A percentile compares a stretch with the other conserved stretches of the same genome.
Evolutionary conservation across 1,139 yeast genomes (phyloP).

Genomic region (Nematodospora anomalae): DNA sequence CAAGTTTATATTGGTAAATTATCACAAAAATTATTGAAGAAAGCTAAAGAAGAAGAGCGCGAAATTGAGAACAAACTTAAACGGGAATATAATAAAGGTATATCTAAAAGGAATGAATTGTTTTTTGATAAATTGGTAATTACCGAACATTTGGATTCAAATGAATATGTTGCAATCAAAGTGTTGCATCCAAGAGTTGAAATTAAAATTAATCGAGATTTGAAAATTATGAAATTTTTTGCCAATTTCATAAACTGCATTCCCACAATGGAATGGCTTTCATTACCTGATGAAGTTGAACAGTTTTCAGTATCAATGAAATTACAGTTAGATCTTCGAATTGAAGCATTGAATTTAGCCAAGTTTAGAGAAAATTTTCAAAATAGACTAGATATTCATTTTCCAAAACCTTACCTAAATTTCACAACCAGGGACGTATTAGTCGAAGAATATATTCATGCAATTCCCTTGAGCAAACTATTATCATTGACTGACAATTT

Average conservation of each 20-base stretch:
- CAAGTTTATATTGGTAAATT: slow-evolving; percentile 85
- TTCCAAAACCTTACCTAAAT: slow-evolving; percentile 73
- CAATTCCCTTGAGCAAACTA: slow-evolving; percentile 76
- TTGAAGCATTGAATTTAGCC: slow-evolving; percentile 79
- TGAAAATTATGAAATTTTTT: slow-evolving; percentile 77
- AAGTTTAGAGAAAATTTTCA: slow-evolving; percentile 66
- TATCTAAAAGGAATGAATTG: slow-evolving; percentile 17
- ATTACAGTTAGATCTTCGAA: slow-evolving; percentile 82
- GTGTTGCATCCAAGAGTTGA: slow-evolving; percentile 89
- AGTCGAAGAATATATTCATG: slow-evolving; percentile 83
- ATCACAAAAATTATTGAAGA: slow-evolving; percentile 42
- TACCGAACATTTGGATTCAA: slow-evolving; percentile 42
- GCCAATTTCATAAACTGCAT: slow-evolving; percentile 66
- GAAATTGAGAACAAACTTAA: slow-evolving; percentile 15
- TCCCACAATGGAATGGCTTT: slow-evolving; percentile 98
- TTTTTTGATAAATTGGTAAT: slow-evolving; percentile 38
- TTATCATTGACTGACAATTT: slow-evolving; percentile 45
- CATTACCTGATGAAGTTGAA: slow-evolving; percentile 90
- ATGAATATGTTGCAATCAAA: slow-evolving; percentile 79
- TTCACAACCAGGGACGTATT: slow-evolving; percentile 72
- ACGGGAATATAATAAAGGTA: slow-evolving; percentile 8
- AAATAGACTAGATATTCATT: slow-evolving; percentile 62
- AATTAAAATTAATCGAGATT: slow-evolving; percentile 70
- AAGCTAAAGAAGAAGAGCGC: slow-evolving; percentile 31
- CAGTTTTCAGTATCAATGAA: slow-evolving; percentile 86